These are phyloP conservation scores for Ilyonectria robusta DNA, from an alignment of 2,329 filamentous ascomycete species.

Conservation along the genomic window DNA sequence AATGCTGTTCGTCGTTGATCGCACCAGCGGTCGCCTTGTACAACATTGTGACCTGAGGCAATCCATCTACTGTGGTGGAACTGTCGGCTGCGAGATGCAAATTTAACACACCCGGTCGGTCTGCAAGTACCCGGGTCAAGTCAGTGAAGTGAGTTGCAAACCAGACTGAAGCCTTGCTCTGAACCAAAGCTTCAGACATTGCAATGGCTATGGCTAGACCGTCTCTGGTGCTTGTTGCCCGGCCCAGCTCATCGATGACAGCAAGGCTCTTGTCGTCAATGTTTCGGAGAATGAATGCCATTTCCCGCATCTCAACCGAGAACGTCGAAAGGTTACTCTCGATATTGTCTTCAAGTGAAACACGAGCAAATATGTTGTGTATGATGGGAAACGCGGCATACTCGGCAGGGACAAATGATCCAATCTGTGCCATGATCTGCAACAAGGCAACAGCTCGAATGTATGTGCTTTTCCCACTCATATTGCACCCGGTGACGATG, in stretches of 20 bases:
- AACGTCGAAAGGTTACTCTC: conserved; percentile 95
- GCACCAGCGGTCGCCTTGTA: conserved; percentile 85
- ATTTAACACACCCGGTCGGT: conserved; percentile 84
- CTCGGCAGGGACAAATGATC: conserved; percentile 88
- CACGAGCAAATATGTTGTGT: conserved; percentile 87
- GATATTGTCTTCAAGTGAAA: conserved; percentile 89
- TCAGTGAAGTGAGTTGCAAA: conserved; percentile 96
- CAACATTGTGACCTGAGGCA: conserved; percentile 83
- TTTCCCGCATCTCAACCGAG: conserved; percentile 94
- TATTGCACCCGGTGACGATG: conserved; percentile 95
- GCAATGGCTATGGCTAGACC: conserved; percentile 91
- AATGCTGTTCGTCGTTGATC: conserved; percentile 76
- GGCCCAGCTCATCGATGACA: conserved; percentile 92
- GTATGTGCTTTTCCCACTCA: conserved; percentile 98
- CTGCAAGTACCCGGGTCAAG: conserved; percentile 80
- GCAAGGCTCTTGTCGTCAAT: conserved; percentile 82
- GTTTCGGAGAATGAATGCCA: conserved; percentile 91
- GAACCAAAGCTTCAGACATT: conserved; percentile 88
- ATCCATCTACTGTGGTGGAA: conserved; percentile 61
- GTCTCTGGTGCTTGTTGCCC: conserved; percentile 90
- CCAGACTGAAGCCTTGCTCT: conserved; percentile 85
- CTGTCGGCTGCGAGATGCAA: conserved; percentile 84
- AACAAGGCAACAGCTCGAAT: conserved; percentile 88
- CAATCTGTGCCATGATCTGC: conserved; percentile 94
- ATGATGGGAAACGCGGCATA: conserved; percentile 87